These are phyloP conservation scores for Lichtheimia corymbifera DNA, from an alignment of 371 early-diverging fungal genomes.

Conservation along the genomic window DNA sequence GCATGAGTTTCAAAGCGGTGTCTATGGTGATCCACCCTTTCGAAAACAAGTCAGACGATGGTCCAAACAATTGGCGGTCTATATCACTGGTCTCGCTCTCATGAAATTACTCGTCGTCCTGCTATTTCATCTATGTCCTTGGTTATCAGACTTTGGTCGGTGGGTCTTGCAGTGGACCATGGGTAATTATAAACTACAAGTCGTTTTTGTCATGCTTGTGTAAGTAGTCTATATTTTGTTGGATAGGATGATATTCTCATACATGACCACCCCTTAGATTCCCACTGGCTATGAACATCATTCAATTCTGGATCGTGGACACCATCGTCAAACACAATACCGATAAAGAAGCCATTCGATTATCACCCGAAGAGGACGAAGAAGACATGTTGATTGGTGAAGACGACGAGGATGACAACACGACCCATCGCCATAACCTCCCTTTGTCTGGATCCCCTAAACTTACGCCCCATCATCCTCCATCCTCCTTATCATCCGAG, in stretches of 20 bases:
- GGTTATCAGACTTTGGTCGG: conserved; percentile 58
- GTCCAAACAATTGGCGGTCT: conserved; percentile 60
- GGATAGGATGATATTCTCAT: neutral
- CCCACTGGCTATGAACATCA: conserved; percentile 61
- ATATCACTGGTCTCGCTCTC: conserved; percentile 51
- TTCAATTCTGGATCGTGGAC: conserved; percentile 70
- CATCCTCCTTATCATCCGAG: conserved; percentile 1
- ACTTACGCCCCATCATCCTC: neutral
- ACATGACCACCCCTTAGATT: conserved; percentile 26
- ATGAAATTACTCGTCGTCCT: conserved; percentile 65
- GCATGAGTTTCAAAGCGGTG: conserved; percentile 60
- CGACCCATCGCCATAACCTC: neutral
- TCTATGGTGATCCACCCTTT: conserved; percentile 66
- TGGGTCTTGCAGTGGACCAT: conserved; percentile 61
- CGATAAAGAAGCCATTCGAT: conserved; percentile 27
- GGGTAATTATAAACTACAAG: conserved; percentile 58
- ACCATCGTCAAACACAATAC: conserved; percentile 63
- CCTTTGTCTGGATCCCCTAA: neutral
- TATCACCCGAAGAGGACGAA: conserved; percentile 33
- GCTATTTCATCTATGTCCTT: conserved; percentile 50
- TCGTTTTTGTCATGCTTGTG: conserved; percentile 67
- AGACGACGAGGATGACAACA: conserved; percentile 12
- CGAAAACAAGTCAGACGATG: conserved; percentile 49
- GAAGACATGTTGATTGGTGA: conserved; percentile 21
- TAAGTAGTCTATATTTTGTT: conserved; percentile 10